A percentile compares a stretch with the other conserved stretches of the same genome.
Evolutionary conservation across 352 stramenopile genomes (phyloP).

Genomic region (Globisporangium iwayamae): DNA sequence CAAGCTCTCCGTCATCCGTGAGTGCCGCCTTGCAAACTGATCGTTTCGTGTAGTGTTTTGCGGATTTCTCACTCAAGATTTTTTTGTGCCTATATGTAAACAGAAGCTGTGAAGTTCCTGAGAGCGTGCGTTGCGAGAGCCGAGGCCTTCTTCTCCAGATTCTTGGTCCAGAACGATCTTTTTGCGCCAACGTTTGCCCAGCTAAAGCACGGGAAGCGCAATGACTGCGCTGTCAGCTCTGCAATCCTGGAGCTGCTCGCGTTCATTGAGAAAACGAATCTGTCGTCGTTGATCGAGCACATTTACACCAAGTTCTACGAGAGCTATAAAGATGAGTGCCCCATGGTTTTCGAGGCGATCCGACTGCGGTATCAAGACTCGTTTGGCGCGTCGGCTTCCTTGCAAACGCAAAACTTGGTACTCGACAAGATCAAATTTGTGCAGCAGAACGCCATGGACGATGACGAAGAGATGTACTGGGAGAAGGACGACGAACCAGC

Average conservation of each 20-base stretch:
- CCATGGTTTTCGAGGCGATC: slow-evolving; percentile 72
- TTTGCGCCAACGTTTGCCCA: slow-evolving; percentile 55
- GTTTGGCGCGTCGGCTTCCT: slow-evolving; percentile 27
- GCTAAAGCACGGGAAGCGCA: slow-evolving; percentile 45
- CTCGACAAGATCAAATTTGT: slow-evolving; percentile 52
- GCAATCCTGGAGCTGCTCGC: slow-evolving; percentile 72
- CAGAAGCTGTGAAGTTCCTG: slow-evolving; percentile 80
- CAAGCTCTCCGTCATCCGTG: slow-evolving; percentile 84
- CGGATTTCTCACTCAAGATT: not conserved
- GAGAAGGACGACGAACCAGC: slow-evolving; percentile 61
- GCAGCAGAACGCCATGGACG: slow-evolving; percentile 48
- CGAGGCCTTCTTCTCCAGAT: slow-evolving; percentile 81
- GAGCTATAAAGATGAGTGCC: slow-evolving; percentile 63
- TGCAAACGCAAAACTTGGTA: slow-evolving; percentile 17
- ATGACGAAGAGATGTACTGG: slow-evolving; percentile 79
- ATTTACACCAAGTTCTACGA: slow-evolving; percentile 80
- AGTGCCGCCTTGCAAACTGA: slow-evolving; percentile 15
- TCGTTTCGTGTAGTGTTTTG: not conserved
- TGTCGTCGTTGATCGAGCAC: slow-evolving; percentile 69
- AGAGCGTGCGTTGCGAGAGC: slow-evolving; percentile 63
- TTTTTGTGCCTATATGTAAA: not conserved
- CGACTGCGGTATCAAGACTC: slow-evolving; percentile 51
- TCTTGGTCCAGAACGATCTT: slow-evolving; percentile 75
- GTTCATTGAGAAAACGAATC: slow-evolving; percentile 76
- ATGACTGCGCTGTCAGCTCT: slow-evolving; percentile 59